Conservation (phyloP, 139 green algal genomes). For the Mesotaenium endlicherianum region DNA sequence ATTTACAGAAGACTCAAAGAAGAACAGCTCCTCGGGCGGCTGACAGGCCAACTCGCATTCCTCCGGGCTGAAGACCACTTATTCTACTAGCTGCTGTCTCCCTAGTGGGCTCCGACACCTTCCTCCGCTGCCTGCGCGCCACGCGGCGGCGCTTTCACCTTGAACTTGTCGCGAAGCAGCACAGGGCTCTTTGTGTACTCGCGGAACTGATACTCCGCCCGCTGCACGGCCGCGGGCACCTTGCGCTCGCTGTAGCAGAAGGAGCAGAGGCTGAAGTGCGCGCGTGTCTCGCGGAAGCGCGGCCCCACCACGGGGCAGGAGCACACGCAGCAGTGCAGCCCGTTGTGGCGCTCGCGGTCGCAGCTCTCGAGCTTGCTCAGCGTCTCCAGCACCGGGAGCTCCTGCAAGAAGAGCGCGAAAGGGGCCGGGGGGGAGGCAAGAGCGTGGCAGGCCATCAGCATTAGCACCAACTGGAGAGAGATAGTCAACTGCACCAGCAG, state of each 20-base stretch:
- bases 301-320: slow-evolving; percentile 34
- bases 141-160: no score
- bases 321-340: slow-evolving; percentile 36
- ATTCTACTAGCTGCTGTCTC: no score
- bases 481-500: background rate
- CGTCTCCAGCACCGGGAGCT: slow-evolving; percentile 7
- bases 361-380: slow-evolving; percentile 23
- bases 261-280: slow-evolving; percentile 28
- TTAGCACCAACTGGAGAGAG: background rate
- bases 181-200: no score
- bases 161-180: no score
- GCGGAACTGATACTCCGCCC: background rate
- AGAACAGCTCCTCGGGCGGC: no score
- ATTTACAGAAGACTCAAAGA: no score
- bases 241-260: slow-evolving; percentile 47
- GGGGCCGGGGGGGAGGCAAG: no score
- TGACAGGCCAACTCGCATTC: no score
- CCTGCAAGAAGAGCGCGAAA: slow-evolving; percentile 11
- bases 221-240: slow-evolving; percentile 2
- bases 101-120: no score
- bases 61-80: no score
- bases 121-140: no score
- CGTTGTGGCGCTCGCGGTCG: slow-evolving; percentile 27
- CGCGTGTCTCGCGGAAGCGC: slow-evolving; percentile 27
- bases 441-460: no score